Base-by-base conservation (phyloP, 108 stramenopile genomes). In the Skeletonema grethae region DNA sequence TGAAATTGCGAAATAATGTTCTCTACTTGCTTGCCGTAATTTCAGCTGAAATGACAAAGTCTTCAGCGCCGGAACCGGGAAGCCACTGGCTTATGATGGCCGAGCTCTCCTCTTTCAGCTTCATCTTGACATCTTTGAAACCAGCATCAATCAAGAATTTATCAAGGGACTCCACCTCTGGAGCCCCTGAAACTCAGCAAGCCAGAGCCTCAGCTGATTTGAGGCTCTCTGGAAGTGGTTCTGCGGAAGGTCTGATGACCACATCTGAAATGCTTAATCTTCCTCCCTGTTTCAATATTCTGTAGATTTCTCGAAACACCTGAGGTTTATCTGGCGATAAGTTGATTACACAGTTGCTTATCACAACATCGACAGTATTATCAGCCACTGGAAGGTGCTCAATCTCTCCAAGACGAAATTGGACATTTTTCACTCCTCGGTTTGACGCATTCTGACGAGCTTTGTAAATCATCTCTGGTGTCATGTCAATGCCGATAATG, bases 341-440 rank as follows among this genome's bases (percentile, higher is more conserved):
- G 64, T 95, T 96, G 71, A 97, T 90, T 7, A 95, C 97, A 56
- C 97, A 95, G 66, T 97, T 97, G 24, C 86, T 88, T 16, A 97
- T 89, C 28, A 96, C 79, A 43, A 87, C 85, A 69, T 97, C 95
- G 41, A 86, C 88, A 24, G 79, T 81, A 64, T 76, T 77, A 79
- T 93, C 92, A 7, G 87, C 84, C 5, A 97, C 67, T 5, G 86
- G 87, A 16, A 97, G 80, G 61, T 85, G 63, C 83, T 96, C 96
- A 70, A 97, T 96, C 70, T 91, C 93, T n/a, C 91, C 94, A n/a
- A 93, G 82, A 22, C 85, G 72, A 68, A 96, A 96, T 55, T 84
- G 65, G 18, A 90, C 83, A 72, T 91, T 89, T 36, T 34, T 74
- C 12, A 38, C 16, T 16, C 35, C 41, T 7, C 73, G 58, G 25